Conservation (phyloP, 805 yeast species). For the Maudiozyma saulgeensis region DNA sequence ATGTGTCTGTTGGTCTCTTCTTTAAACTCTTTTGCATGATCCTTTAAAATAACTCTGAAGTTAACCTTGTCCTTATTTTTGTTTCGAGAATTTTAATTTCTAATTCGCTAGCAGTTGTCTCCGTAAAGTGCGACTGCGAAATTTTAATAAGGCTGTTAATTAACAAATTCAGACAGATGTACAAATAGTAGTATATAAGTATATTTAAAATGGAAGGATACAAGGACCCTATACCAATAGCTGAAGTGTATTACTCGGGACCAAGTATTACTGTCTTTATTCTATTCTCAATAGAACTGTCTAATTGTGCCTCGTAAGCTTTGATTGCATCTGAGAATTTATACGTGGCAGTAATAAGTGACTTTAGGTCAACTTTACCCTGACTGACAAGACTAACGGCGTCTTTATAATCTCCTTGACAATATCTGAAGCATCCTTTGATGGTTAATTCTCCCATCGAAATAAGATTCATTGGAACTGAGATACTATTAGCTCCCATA, state of each 20-base stretch:
- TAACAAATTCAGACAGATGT: too few relatives aligned
- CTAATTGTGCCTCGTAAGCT: conserved; percentile 61
- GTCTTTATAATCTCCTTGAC: conserved; percentile 63
- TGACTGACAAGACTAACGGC: conserved; percentile 58
- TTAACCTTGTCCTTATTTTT: too few relatives aligned
- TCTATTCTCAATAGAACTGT: conserved; percentile 45
- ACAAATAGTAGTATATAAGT: too few relatives aligned
- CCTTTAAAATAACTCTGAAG: too few relatives aligned
- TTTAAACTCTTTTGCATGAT: too few relatives aligned
- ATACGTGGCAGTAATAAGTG: conserved; percentile 65
- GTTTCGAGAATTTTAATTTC: not conserved
- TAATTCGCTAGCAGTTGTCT: not conserved
- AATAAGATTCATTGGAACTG: conserved; percentile 66
- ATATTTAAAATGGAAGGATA: too few relatives aligned
- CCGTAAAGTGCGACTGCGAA: not conserved
- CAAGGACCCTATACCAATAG: too few relatives aligned
- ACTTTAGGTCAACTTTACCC: conserved; percentile 57
- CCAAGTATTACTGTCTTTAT: conserved; percentile 79
- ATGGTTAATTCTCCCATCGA: conserved; percentile 59
- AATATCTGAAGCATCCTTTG: conserved; percentile 75
- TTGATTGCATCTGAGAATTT: conserved; percentile 60
- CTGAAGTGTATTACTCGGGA: conserved; percentile 31
- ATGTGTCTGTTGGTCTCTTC: too few relatives aligned
- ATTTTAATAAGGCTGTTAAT: not conserved
- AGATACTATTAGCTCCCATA: conserved; percentile 60